Evolutionary conservation across 2,329 filamentous ascomycete species (phyloP).

Genomic region (Fusarium nurragi): DNA sequence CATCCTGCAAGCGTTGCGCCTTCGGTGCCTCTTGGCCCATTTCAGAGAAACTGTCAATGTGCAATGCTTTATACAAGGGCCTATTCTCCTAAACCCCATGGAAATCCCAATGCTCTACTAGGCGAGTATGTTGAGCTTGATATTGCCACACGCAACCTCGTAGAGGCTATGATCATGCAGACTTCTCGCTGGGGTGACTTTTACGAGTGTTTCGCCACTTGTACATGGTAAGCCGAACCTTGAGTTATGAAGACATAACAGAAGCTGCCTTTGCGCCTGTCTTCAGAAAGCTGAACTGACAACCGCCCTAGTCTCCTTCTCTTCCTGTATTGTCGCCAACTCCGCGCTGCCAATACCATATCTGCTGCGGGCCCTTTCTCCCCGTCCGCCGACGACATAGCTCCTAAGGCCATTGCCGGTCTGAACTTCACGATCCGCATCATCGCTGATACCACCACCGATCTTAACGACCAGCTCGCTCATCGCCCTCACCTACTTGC

Average conservation of each 20-base stretch:
- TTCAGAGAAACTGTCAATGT: slow-evolving; percentile 50
- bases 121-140: slow-evolving; percentile 48
- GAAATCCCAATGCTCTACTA: slow-evolving; percentile 33
- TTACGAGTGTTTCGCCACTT: slow-evolving; percentile 50
- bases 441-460: slow-evolving; percentile 49
- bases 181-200: slow-evolving; percentile 49
- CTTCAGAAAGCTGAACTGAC: slow-evolving; percentile 2
- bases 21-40: slow-evolving; percentile 47
- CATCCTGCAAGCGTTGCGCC: slow-evolving; percentile 44
- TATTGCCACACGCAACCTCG: slow-evolving; percentile 45
- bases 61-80: slow-evolving; percentile 50
- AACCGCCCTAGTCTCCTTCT: slow-evolving; percentile 44
- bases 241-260: neutral
- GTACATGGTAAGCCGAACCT: slow-evolving; percentile 45
- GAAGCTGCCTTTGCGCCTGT: neutral
- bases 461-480: slow-evolving; percentile 48
- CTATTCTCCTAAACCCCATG: slow-evolving; percentile 36
- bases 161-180: slow-evolving; percentile 49
- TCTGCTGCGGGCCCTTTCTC: slow-evolving; percentile 32
- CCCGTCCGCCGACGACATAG: slow-evolving; percentile 41
- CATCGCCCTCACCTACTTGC: slow-evolving; percentile 47
- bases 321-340: slow-evolving; percentile 49
- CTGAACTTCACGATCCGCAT: slow-evolving; percentile 52
- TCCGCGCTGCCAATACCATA: slow-evolving; percentile 42
- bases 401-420: slow-evolving; percentile 49